A percentile compares a stretch with the other conserved stretches of the same genome.
Evolutionary conservation across 2,329 filamentous ascomycete genomes (phyloP).

Genomic region (Penicillium olsonii): DNA sequence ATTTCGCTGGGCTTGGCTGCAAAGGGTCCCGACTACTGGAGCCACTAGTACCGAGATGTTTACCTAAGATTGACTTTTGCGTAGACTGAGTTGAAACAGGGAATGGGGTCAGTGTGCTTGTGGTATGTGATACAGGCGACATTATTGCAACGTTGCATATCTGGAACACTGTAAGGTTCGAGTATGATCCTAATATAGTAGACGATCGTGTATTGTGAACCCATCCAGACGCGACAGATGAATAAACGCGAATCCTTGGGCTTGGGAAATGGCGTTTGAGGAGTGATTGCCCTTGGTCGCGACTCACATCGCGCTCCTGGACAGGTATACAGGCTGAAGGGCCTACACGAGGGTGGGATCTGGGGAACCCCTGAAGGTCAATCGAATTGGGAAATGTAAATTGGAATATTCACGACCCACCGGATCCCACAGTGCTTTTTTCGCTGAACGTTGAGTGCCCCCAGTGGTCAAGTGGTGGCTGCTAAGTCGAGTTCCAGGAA

Average conservation of each 20-base stretch:
- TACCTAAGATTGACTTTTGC: constrained; percentile 5
- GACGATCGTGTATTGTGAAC: neutral
- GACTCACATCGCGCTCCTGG: constrained; percentile 9
- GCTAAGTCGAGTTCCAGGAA: constrained; percentile 18
- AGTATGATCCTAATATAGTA: neutral
- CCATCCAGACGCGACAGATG: neutral
- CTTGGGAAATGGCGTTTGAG: neutral
- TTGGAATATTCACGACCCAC: neutral
- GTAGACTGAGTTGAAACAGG: neutral
- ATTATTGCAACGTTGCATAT: constrained; percentile 10
- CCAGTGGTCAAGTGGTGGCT: constrained; percentile 16
- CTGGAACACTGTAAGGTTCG: constrained; percentile 10
- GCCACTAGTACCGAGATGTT: neutral
- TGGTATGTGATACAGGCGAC: constrained; percentile 11
- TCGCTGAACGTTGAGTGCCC: constrained; percentile 11
- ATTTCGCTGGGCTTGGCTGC: neutral
- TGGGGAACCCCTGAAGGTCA: constrained; percentile 3
- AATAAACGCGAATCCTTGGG: neutral
- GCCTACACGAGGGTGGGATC: constrained; percentile 4
- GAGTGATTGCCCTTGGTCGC: constrained; percentile 3
- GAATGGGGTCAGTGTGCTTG: constrained; percentile 1
- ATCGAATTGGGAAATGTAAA: neutral
- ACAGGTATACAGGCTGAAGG: neutral
- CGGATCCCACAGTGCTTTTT: neutral
- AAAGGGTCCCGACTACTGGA: neutral